A percentile compares a stretch with the other conserved stretches of the same genome.
phyloP scores from a whole-genome alignment of 164 flowering plant species.

The Chloranthus sessilifolius region DNA sequence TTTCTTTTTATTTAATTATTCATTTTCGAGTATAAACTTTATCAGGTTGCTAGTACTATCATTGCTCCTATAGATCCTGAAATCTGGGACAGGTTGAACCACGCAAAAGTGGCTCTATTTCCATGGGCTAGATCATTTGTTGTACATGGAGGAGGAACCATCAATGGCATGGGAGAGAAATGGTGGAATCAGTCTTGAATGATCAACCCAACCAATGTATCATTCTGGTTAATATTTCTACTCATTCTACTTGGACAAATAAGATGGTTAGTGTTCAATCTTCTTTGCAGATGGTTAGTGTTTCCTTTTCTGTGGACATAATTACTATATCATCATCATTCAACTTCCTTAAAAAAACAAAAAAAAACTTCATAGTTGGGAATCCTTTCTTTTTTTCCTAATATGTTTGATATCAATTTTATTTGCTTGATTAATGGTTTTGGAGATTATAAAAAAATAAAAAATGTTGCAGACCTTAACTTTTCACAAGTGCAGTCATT shows the following conservation, averaged over 20 bases:
- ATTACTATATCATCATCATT: too few relatives aligned
- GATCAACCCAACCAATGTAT: constrained; percentile 54
- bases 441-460: background rate
- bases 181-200: constrained; percentile 97
- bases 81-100: constrained; percentile 59
- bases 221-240: background rate
- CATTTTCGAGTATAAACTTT: constrained; percentile 3
- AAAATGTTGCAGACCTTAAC: constrained; percentile 68
- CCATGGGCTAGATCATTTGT: constrained; percentile 55
- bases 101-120: constrained; percentile 82
- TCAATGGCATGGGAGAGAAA: constrained; percentile 84
- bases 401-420: background rate
- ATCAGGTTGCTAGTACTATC: constrained; percentile 63
- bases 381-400: too few relatives aligned
- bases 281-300: constrained; percentile 75
- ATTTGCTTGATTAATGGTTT: background rate
- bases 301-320: background rate
- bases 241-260: background rate
- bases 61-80: constrained; percentile 74
- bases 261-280: background rate
- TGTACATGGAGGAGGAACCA: constrained; percentile 64
- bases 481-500: constrained; percentile 69
- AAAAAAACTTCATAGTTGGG: too few relatives aligned
- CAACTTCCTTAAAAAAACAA: too few relatives aligned
- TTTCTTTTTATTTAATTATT: too few relatives aligned